phyloP scores from a whole-genome alignment of 129 eudicot species.

The Silybum marianum region DNA sequence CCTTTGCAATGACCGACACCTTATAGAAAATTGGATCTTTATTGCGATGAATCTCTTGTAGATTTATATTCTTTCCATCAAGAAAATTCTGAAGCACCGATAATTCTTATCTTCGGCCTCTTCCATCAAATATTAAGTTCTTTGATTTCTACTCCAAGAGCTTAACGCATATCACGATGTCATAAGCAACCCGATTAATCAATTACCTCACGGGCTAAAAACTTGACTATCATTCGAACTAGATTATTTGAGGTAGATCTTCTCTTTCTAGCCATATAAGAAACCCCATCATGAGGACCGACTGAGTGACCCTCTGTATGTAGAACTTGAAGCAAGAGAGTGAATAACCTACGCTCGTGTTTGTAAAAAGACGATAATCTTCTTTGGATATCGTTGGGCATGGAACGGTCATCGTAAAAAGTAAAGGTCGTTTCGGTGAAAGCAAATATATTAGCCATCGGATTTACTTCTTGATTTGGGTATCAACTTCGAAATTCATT shows the following conservation, averaged over 20 bases:
- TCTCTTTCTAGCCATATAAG: slow-evolving; percentile 51
- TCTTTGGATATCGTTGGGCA: slow-evolving; percentile 22
- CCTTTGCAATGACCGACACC: slow-evolving; percentile 17
- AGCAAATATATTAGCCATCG: too few relatives aligned
- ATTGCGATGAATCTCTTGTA: slow-evolving; percentile 17
- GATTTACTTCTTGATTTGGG: too few relatives aligned
- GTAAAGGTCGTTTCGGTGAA: slow-evolving; percentile 4
- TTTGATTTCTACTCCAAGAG: slow-evolving; percentile 16
- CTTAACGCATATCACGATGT: slow-evolving; percentile 34
- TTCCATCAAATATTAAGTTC: not conserved
- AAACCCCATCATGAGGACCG: slow-evolving; percentile 44
- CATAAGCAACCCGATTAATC: slow-evolving; percentile 27
- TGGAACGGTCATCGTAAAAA: not conserved
- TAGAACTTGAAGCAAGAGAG: slow-evolving; percentile 24
- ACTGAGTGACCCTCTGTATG: slow-evolving; percentile 39
- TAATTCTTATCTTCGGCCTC: slow-evolving; percentile 5
- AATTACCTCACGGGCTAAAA: not conserved
- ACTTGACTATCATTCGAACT: slow-evolving; percentile 4
- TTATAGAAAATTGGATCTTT: slow-evolving; percentile 19
- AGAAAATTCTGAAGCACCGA: slow-evolving; percentile 29
- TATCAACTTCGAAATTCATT: not conserved
- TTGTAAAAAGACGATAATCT: slow-evolving; percentile 42
- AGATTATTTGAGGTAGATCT: slow-evolving; percentile 1
- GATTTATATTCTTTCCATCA: slow-evolving; percentile 8
- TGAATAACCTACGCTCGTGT: slow-evolving; percentile 43